Evolutionary conservation across 257 asterid genomes (phyloP).

Genomic region (Voacanga thouarsii): DNA sequence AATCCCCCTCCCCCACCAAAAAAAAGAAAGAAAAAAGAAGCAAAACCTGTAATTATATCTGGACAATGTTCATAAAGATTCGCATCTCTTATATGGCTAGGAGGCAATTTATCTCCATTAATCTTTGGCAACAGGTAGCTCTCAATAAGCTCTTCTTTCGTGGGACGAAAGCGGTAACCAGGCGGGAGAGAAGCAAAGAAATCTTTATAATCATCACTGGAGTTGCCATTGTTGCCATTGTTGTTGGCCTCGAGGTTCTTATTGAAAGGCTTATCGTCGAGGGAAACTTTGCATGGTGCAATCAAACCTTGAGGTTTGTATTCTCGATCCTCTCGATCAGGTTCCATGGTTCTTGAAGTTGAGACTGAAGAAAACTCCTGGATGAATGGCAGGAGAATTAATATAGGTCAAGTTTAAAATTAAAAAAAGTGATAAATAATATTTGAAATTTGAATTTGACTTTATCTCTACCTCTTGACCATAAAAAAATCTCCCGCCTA

Average conservation of each 20-base stretch:
- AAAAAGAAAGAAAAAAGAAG: not conserved
- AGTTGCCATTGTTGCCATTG: not conserved
- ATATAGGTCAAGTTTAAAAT: not conserved
- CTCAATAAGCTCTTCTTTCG: conserved; percentile 22
- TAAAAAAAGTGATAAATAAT: too few relatives aligned
- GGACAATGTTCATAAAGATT: conserved; percentile 28
- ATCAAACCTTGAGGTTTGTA: too few relatives aligned
- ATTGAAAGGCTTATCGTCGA: too few relatives aligned
- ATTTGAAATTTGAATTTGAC: too few relatives aligned
- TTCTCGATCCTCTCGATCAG: too few relatives aligned
- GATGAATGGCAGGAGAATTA: not conserved
- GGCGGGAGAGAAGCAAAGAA: conserved; percentile 23
- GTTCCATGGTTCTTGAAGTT: not conserved
- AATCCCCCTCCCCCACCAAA: too few relatives aligned
- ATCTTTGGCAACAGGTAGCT: conserved; percentile 21
- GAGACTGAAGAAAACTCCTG: too few relatives aligned
- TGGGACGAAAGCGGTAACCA: conserved; percentile 29
- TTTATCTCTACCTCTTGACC: too few relatives aligned
- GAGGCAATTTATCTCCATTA: conserved; percentile 2
- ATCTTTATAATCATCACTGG: not conserved
- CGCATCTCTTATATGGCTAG: conserved; percentile 15
- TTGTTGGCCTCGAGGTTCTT: too few relatives aligned
- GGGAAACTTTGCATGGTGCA: too few relatives aligned
- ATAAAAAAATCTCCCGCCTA: too few relatives aligned
- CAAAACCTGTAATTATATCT: conserved; percentile 8